Evolutionary conservation across 257 asterid genomes (phyloP).

Genomic region (Hygrophila difformis): DNA sequence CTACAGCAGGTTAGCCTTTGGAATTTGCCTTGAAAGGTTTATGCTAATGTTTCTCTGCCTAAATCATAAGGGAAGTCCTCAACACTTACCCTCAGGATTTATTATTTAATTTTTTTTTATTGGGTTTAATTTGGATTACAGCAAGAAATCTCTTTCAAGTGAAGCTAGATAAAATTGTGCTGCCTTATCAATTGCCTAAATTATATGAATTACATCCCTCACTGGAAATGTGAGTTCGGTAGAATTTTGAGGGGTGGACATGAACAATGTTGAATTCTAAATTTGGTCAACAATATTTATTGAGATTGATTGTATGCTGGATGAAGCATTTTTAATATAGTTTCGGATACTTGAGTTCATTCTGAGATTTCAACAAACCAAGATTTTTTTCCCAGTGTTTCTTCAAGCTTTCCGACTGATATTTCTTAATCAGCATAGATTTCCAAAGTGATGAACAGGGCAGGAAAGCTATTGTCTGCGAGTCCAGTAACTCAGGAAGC

Average conservation of each 20-base stretch:
- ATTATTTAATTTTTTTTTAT: background rate
- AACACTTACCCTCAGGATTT: background rate
- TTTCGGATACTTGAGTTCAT: conserved; percentile 1
- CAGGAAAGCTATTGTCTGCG: conserved; percentile 58
- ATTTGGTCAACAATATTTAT: background rate
- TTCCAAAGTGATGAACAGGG: conserved; percentile 68
- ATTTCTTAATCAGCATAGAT: conserved; percentile 61
- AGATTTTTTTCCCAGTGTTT: background rate
- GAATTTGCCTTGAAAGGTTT: no score
- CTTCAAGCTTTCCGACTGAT: conserved; percentile 22
- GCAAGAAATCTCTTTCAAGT: no score
- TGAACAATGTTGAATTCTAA: background rate
- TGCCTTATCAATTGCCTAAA: no score
- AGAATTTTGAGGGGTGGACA: background rate
- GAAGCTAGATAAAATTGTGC: no score
- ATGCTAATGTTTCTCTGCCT: background rate
- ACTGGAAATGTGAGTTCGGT: background rate
- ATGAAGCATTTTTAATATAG: background rate
- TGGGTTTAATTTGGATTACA: background rate
- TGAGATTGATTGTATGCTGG: background rate
- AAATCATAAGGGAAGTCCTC: no score
- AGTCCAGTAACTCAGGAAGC: conserved; percentile 34
- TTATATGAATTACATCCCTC: no score
- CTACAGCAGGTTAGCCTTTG: conserved; percentile 43
- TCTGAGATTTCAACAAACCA: background rate